Evolutionary conservation across 495 filamentous ascomycete genomes (phyloP).

Genomic region (Niebla homalea): DNA sequence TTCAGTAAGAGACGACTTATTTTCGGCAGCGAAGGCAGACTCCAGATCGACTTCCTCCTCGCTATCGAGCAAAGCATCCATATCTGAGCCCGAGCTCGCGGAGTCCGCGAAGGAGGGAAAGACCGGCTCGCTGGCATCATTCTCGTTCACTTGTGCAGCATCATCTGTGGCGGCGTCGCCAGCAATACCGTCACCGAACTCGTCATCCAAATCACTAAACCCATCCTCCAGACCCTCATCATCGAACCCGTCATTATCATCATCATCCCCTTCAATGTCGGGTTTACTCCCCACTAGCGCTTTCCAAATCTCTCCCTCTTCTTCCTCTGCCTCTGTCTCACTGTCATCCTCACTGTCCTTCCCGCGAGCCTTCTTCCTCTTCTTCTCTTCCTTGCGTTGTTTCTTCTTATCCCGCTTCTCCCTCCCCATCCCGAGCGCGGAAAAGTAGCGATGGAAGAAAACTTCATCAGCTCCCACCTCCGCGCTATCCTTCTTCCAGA

Average conservation of each 20-base stretch:
- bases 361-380: slow-evolving; percentile 20
- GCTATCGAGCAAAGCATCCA: slow-evolving; percentile 37
- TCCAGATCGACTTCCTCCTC: slow-evolving; percentile 44
- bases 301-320: slow-evolving; percentile 81
- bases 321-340: slow-evolving; percentile 30
- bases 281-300: slow-evolving; percentile 70
- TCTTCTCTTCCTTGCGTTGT: slow-evolving; percentile 31
- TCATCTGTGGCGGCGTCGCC: slow-evolving; percentile 26
- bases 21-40: slow-evolving; percentile 23
- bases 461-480: slow-evolving; percentile 83
- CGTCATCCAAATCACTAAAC: slow-evolving; percentile 23
- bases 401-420: slow-evolving; percentile 40
- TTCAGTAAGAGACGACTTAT: slow-evolving; percentile 9
- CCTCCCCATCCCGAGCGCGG: slow-evolving; percentile 58
- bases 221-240: slow-evolving; percentile 24
- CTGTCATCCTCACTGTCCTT: slow-evolving; percentile 40
- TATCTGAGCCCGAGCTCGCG: slow-evolving; percentile 19
- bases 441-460: slow-evolving; percentile 98
- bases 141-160: slow-evolving; percentile 31
- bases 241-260: slow-evolving; percentile 42
- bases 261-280: slow-evolving; percentile 55
- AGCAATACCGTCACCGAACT: slow-evolving; percentile 34
- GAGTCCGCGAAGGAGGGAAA: slow-evolving; percentile 34
- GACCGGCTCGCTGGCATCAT: slow-evolving; percentile 23
- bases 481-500: slow-evolving; percentile 81